A percentile compares a stretch with the other conserved stretches of the same genome.
Evolutionary conservation across 257 asterid species (phyloP).

Genomic region (Rehmannia glutinosa): DNA sequence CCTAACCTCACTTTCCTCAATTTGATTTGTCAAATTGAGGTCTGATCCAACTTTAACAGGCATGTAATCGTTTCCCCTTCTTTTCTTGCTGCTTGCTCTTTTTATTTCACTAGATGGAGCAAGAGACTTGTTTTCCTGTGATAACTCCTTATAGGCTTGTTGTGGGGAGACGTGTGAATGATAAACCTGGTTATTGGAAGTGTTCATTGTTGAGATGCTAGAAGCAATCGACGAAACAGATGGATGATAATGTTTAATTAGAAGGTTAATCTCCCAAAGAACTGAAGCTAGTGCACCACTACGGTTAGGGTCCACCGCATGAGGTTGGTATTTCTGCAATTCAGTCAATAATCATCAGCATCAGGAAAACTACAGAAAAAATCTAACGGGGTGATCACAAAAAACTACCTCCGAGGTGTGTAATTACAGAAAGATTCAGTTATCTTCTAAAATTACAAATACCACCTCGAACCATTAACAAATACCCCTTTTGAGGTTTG

Average conservation of each 20-base stretch:
- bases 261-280: conserved; percentile 94
- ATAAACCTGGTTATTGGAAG: conserved; percentile 51
- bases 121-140: conserved; percentile 42
- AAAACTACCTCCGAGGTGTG: too few species aligned
- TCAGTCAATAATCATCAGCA: conserved; percentile 12
- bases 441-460: too few species aligned
- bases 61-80: conserved; percentile 23
- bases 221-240: conserved; percentile 57
- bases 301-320: conserved; percentile 78
- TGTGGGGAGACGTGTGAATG: conserved; percentile 69
- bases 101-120: conserved; percentile 28
- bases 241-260: conserved; percentile 77
- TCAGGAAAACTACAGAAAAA: not conserved
- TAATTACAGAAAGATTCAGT: too few species aligned
- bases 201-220: conserved; percentile 58
- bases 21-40: conserved; percentile 16
- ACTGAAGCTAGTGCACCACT: conserved; percentile 97
- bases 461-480: too few species aligned
- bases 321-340: conserved; percentile 79
- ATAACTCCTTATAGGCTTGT: conserved; percentile 60
- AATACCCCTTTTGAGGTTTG: too few species aligned
- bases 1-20: conserved; percentile 47
- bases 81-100: conserved; percentile 35
- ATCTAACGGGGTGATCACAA: too few species aligned
- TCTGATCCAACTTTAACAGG: conserved; percentile 16